phyloP scores from a whole-genome alignment of 2,329 filamentous ascomycete species.

The Bipolaris gigantea region DNA sequence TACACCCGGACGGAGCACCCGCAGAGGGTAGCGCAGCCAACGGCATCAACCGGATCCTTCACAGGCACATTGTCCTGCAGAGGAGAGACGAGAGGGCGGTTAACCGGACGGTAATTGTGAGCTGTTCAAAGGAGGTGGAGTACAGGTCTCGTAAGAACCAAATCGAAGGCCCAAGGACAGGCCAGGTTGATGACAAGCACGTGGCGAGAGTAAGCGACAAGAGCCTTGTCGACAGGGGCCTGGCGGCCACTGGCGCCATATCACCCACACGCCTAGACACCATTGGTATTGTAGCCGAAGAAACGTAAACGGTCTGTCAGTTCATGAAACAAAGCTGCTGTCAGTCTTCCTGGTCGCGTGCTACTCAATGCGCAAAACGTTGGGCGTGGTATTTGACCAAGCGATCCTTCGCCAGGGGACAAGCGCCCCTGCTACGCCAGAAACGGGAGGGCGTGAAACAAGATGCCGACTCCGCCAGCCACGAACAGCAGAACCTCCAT shows the following conservation, averaged over 20 bases:
- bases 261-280: background rate
- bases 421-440: slow-evolving; percentile 26
- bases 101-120: background rate
- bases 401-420: slow-evolving; percentile 15
- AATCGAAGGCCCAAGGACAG: slow-evolving; percentile 1
- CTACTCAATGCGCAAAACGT: slow-evolving; percentile 6
- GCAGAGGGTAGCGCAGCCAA: slow-evolving; percentile 4
- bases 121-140: slow-evolving; percentile 1
- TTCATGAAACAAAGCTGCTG: slow-evolving; percentile 14
- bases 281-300: background rate
- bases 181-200: slow-evolving; percentile 8
- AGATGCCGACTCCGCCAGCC: slow-evolving; percentile 15
- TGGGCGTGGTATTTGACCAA: slow-evolving; percentile 7
- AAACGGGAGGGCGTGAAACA: slow-evolving; percentile 31
- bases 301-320: slow-evolving; percentile 5
- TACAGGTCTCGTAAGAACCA: background rate
- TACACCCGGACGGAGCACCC: slow-evolving; percentile 2
- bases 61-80: background rate
- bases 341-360: slow-evolving; percentile 7
- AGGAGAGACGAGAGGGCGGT: background rate
- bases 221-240: slow-evolving; percentile 17
- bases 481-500: slow-evolving; percentile 22
- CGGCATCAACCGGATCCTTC: background rate
- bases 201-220: slow-evolving; percentile 16
- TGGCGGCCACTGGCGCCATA: background rate